Evolutionary conservation across 2,329 filamentous ascomycete genomes (phyloP).

Genomic region (Penicillium aurantiogriseum): DNA sequence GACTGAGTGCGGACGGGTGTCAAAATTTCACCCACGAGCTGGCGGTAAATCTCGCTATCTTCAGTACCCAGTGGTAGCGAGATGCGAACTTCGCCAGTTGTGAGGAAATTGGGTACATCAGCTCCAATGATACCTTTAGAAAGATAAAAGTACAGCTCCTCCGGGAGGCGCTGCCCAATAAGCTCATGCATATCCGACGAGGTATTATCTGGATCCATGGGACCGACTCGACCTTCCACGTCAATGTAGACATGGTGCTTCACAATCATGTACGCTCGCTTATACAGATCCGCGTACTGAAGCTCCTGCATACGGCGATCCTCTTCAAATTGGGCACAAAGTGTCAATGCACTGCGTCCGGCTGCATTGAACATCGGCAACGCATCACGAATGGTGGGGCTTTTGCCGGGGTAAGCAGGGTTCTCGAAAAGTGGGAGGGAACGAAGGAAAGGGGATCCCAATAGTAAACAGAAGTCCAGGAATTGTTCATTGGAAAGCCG

Average conservation of each 20-base stretch:
- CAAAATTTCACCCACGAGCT: constrained; percentile 72
- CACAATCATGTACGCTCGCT: constrained; percentile 78
- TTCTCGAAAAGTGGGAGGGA: constrained; percentile 75
- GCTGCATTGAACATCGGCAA: constrained; percentile 69
- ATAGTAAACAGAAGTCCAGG: constrained; percentile 77
- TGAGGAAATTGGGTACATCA: constrained; percentile 77
- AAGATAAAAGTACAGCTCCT: constrained; percentile 88
- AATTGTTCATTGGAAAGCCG: constrained; percentile 69
- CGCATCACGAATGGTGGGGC: constrained; percentile 68
- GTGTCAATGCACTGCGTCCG: constrained; percentile 67
- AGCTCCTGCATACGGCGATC: constrained; percentile 68
- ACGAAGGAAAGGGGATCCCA: constrained; percentile 76
- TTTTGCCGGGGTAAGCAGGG: constrained; percentile 54
- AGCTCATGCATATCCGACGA: constrained; percentile 86
- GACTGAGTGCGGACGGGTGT: constrained; percentile 72
- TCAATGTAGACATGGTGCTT: constrained; percentile 84
- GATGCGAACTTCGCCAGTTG: constrained; percentile 73
- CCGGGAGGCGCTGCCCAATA: constrained; percentile 82
- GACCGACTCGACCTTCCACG: constrained; percentile 71
- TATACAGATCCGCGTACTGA: constrained; percentile 81
- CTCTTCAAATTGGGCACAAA: constrained; percentile 77
- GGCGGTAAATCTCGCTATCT: constrained; percentile 74
- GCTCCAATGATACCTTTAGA: constrained; percentile 78
- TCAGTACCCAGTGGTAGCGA: constrained; percentile 83
- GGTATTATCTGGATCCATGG: constrained; percentile 69